A percentile compares a stretch with the other conserved stretches of the same genome.
Conservation (phyloP, 164 flowering plant genomes). For the Litsea cubeba region DNA sequence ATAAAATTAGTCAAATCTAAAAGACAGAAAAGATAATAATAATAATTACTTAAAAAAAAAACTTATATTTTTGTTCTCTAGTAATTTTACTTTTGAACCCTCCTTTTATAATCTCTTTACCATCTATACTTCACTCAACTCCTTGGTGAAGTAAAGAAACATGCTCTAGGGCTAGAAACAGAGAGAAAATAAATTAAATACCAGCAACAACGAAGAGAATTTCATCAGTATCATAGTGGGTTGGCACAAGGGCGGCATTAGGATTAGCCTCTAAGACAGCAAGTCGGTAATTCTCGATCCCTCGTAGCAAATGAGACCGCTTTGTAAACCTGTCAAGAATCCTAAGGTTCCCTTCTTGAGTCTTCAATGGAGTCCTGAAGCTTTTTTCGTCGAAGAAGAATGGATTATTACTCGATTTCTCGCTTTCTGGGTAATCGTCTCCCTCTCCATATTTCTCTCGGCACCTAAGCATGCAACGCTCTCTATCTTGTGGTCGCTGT, state of each 20-base stretch:
- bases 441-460: too few species aligned
- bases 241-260: slow-evolving; percentile 3
- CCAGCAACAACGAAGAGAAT: slow-evolving; percentile 3
- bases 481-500: too few species aligned
- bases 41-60: too few species aligned
- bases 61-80: too few species aligned
- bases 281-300: slow-evolving; percentile 10
- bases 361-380: background rate
- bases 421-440: background rate
- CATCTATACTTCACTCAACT: too few species aligned
- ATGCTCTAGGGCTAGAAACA: background rate
- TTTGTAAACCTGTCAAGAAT: slow-evolving; percentile 2
- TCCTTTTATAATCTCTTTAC: too few species aligned
- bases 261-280: slow-evolving; percentile 9
- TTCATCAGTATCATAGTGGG: slow-evolving; percentile 14
- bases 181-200: background rate
- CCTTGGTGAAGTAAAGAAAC: too few species aligned
- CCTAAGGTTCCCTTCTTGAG: slow-evolving; percentile 4
- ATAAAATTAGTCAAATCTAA: too few species aligned
- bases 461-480: too few species aligned
- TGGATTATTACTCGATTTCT: background rate
- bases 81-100: too few species aligned
- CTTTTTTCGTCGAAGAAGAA: slow-evolving; percentile 4
- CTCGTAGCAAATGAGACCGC: slow-evolving; percentile 2
- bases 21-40: too few species aligned